A percentile compares a stretch with the other conserved stretches of the same genome.
Conservation (phyloP, 202 grass and related monocot genomes). For the Digitaria exilis region DNA sequence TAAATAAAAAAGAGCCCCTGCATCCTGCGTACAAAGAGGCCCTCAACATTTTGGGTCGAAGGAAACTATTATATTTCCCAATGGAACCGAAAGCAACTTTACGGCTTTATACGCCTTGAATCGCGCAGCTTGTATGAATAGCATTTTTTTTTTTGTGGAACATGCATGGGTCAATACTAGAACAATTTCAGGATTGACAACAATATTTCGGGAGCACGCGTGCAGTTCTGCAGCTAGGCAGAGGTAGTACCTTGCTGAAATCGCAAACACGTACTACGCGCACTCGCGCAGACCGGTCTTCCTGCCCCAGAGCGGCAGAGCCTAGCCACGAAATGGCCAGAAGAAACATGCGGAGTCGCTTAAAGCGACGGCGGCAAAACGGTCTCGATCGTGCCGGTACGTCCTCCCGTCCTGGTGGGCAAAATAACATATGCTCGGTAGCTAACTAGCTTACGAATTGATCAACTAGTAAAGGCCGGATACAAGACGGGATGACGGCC, state of each 20-base stretch:
- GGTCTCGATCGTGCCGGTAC: background rate
- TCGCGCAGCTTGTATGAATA: background rate
- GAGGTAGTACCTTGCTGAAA: background rate
- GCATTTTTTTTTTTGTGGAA: background rate
- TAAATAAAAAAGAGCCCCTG: no score
- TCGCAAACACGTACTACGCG: background rate
- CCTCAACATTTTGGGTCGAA: no score
- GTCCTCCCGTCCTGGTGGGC: no score
- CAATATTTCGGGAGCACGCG: background rate
- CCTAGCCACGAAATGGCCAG: background rate
- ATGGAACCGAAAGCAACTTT: constrained; percentile 1
- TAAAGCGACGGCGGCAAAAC: background rate
- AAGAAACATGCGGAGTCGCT: background rate
- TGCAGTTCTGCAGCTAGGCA: background rate
- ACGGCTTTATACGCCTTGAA: background rate
- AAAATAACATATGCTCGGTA: background rate
- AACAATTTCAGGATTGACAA: background rate
- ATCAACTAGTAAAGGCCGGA: background rate
- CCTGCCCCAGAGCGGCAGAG: no score
- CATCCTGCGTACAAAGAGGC: no score
- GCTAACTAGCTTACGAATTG: background rate
- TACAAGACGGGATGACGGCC: no score
- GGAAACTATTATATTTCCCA: background rate
- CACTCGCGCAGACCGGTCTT: background rate
- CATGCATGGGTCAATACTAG: background rate